Evolutionary conservation across 1,284 basidiomycete species (phyloP), one percentile per base, ranked within the genome.

Genomic region (Sporisorium reilianum): DNA sequence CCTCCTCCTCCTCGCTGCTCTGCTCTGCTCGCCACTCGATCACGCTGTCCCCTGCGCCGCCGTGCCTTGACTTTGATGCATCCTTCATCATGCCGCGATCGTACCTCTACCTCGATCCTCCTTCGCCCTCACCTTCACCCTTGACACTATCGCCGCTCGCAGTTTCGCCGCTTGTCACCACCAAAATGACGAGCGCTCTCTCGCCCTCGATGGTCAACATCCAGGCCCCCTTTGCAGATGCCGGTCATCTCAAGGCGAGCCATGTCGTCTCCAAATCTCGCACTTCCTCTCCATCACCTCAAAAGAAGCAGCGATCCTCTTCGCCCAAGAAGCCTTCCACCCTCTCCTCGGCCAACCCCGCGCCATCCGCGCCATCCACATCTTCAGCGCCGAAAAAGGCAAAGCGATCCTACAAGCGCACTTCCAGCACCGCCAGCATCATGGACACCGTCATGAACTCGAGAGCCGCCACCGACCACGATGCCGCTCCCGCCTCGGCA

Each of bases 381-480:
- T 40, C 52, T 11, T 57, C 55, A 9, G 34, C 59, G 11, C 36
- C 36, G 25, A 61, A 62, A 40, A 72, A 55, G 45, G 49, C 42
- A 8, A 48, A 42, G 8, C 50, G 54, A 48, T 56, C 62, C n/a
- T 55, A 68, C 49, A 65, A 74, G 49, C 64, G 65, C 51, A 68
- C 65, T 16, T 54, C 53, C 16, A 74, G 71, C 62, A 74, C 65
- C 18, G 58, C 65, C 36, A 74, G 62, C 65, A 74, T 74, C 52
- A 65, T 74, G 71, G 71, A 74, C 49, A 30, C 65, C 8, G 59
- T 74, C 55, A 74, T 74, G 65, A 74, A 65, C 52, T 74, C 71
- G 26, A 64, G 65, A 59, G 71, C 65, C 20, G 61, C 71, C 9
- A 62, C 58, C 36, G 71, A 74, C 25, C 71, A 74, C 52, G 71